Base-by-base conservation (phyloP, 768 basidiomycete species). In the Floccularia luteovirens region DNA sequence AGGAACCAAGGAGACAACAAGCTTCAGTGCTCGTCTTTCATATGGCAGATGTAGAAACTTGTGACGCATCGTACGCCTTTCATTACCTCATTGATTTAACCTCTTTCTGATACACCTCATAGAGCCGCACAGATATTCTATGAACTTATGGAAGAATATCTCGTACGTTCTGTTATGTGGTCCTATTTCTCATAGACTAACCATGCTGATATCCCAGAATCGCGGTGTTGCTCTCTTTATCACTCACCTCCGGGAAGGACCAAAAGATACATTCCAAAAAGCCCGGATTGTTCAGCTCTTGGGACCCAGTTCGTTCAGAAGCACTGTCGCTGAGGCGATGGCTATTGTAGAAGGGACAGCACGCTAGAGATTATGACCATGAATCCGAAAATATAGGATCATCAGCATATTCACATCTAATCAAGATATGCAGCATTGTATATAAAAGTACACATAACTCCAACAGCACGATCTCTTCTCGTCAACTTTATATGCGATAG, bases 21-120 rank as follows among this genome's bases (percentile, higher is more conserved):
- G 82, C 91, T 3, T 75, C 71, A 10, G 79, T 79, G 2, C 60
- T 97, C 17, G 89, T 96, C 16, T 92, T 99, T 60, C 93, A 98
- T 50, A 73, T 97, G 71, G 82, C 84, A 10, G 94, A 98, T 61
- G 85, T 96, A 3, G 89, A 92, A 42, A 75, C 70, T 13, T 81
- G 89, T 44, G 94, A 99, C 57, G 91, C 94, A 5, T 90, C 89
- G 86, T 93, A 53, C 59, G 84, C 64, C 11, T 23, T n/a, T 4
- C 2, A n/a, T 36, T 28, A 14, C 14, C 27, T 10, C 10, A 10
- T 13, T 14, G 21, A 30, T 6, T 33, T 41, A 17, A 10, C 30
- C n/a, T 30, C n/a, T 3, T 31, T 22, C 3, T 59, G 23, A 38
- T 17, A 25, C 37, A 42, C 3, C 21, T 23, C 41, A 4, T 51